A percentile compares a stretch with the other conserved stretches of the same genome.
Evolutionary conservation across 2,329 filamentous ascomycete genomes (phyloP).

Genomic region (Penicillium palitans): DNA sequence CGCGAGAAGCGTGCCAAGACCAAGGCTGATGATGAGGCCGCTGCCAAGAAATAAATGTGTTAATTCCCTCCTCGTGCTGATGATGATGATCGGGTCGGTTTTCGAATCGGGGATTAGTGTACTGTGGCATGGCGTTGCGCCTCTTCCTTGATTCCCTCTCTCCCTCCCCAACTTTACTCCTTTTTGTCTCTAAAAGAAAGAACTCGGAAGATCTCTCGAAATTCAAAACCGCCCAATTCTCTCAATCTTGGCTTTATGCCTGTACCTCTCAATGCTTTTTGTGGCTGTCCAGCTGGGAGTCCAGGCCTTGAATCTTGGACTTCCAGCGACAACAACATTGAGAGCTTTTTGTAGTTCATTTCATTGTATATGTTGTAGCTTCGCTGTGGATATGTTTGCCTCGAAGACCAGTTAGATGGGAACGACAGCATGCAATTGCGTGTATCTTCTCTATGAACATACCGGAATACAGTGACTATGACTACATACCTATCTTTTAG

Average conservation of each 20-base stretch:
- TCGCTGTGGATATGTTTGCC: not conserved
- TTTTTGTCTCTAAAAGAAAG: slow-evolving; percentile 39
- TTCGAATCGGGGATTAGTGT: slow-evolving; percentile 37
- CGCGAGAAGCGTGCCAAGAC: slow-evolving; percentile 93
- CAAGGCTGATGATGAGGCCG: slow-evolving; percentile 67
- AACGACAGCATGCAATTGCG: not conserved
- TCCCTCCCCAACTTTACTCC: slow-evolving; percentile 20
- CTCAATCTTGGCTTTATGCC: slow-evolving; percentile 21
- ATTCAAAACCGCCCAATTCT: slow-evolving; percentile 38
- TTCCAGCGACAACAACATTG: not conserved
- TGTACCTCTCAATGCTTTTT: slow-evolving; percentile 8
- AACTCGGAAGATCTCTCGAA: slow-evolving; percentile 40
- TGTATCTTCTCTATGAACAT: not conserved
- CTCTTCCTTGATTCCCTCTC: slow-evolving; percentile 33
- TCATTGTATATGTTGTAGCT: not conserved
- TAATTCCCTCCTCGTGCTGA: slow-evolving; percentile 35
- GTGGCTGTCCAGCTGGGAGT: not conserved
- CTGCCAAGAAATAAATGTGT: slow-evolving; percentile 53
- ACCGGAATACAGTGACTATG: not conserved
- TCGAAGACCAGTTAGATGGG: not conserved
- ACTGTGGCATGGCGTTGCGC: slow-evolving; percentile 41
- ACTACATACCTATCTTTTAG: not conserved
- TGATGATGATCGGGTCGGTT: slow-evolving; percentile 45
- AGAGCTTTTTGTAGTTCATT: not conserved
- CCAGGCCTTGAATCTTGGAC: not conserved